Percentiles rank a stretch among this genome's conserved stretches.
phyloP scores from a whole-genome alignment of 495 filamentous ascomycete species.

The Xylaria cubensis region DNA sequence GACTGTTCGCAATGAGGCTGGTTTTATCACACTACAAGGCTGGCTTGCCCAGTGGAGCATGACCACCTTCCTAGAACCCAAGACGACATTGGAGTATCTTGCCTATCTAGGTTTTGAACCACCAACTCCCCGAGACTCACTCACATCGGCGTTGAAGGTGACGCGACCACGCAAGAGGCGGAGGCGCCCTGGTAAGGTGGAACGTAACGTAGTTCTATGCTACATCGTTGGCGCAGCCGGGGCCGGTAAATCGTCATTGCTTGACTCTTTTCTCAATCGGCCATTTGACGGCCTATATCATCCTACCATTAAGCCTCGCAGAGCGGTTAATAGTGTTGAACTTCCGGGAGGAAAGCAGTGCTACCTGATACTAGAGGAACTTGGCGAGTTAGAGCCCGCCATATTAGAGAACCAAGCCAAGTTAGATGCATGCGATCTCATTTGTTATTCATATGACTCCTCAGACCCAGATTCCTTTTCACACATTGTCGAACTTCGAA shows the following conservation, averaged over 20 bases:
- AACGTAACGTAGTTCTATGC: conserved; percentile 94
- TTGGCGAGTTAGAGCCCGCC: conserved; percentile 93
- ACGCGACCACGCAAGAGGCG: conserved; percentile 89
- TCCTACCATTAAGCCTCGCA: conserved; percentile 91
- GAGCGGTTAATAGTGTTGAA: conserved; percentile 95
- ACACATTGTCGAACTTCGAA: conserved; percentile 82
- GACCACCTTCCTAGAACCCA: conserved; percentile 96
- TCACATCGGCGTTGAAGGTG: conserved; percentile 83
- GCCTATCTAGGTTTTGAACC: conserved; percentile 92
- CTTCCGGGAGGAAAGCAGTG: conserved; percentile 95
- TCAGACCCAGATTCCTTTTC: conserved; percentile 93
- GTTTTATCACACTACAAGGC: conserved; percentile 93
- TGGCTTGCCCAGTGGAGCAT: conserved; percentile 99
- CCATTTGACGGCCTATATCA: conserved; percentile 86
- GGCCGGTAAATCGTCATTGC: conserved; percentile 85
- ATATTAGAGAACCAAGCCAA: conserved; percentile 91
- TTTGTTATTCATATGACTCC: conserved; percentile 96
- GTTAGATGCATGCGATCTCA: conserved; percentile 89
- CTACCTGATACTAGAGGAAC: conserved; percentile 93
- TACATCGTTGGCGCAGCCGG: conserved; percentile 87
- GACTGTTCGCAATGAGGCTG: conserved; percentile 93
- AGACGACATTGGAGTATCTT: conserved; percentile 92
- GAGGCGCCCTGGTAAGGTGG: conserved; percentile 79
- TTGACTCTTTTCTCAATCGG: conserved; percentile 89
- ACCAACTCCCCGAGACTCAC: conserved; percentile 66